Conservation (phyloP, 345 rosid genomes). For the Eutrema japonicum region DNA sequence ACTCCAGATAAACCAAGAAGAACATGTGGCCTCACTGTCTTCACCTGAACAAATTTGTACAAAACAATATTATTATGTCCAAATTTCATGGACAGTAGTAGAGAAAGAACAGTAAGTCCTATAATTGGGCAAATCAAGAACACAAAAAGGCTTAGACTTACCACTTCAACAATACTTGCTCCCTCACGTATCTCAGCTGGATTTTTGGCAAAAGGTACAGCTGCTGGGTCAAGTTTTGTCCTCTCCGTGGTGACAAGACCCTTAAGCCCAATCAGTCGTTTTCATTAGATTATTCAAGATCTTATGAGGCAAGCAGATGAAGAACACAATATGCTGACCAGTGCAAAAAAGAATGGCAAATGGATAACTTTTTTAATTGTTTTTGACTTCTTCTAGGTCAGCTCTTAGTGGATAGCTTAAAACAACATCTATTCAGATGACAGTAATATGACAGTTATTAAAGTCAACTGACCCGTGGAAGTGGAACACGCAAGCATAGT, state of each 20-base stretch:
- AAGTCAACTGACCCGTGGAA: constrained; percentile 33
- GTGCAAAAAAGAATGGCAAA: constrained; percentile 3
- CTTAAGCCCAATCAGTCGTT: constrained; percentile 50
- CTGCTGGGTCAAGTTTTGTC: constrained; percentile 84
- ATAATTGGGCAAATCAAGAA: constrained; percentile 24
- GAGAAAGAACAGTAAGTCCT: constrained; percentile 4
- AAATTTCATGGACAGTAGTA: not conserved
- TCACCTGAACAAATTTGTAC: constrained; percentile 63
- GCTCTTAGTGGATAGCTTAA: constrained; percentile 15
- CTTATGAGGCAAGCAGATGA: constrained; percentile 13
- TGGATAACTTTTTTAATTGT: constrained; percentile 16
- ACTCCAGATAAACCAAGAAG: constrained; percentile 99
- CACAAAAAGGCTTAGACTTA: constrained; percentile 46
- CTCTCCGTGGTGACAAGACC: constrained; percentile 95
- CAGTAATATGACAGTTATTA: constrained; percentile 27
- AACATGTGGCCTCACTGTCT: constrained; percentile 83
- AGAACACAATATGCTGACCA: constrained; percentile 25
- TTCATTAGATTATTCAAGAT: constrained; percentile 31
- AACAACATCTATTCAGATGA: constrained; percentile 1
- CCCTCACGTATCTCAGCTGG: constrained; percentile 77
- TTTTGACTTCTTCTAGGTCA: constrained; percentile 29
- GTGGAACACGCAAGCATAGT: constrained; percentile 19
- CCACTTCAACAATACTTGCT: constrained; percentile 86
- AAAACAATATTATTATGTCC: constrained; percentile 7
- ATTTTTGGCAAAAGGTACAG: constrained; percentile 79